A percentile compares a stretch with the other conserved stretches of the same genome.
phyloP scores from a whole-genome alignment of 257 asterid genomes.

The Solanum medicagineum region DNA sequence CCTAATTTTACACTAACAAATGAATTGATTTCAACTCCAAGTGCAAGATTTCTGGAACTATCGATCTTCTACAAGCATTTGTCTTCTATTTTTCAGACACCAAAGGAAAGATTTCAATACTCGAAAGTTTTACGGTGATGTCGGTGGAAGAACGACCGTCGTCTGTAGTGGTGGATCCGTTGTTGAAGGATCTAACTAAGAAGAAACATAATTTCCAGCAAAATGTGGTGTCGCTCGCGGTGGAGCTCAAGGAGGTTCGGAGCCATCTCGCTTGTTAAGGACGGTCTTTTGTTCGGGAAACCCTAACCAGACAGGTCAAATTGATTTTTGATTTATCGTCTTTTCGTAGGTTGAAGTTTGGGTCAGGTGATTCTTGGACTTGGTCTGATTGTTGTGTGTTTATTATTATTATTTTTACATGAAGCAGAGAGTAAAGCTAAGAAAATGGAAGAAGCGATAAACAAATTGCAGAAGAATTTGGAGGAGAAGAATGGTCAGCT shows the following conservation, averaged over 20 bases:
- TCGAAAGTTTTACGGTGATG: conserved; percentile 3
- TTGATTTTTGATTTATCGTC: conserved; percentile 2
- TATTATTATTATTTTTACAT: conserved; percentile 9
- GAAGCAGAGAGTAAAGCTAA: conserved; percentile 64
- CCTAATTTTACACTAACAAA: too few species aligned
- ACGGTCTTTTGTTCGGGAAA: conserved; percentile 39
- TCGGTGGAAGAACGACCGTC: conserved; percentile 17
- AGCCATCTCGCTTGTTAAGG: conserved; percentile 53
- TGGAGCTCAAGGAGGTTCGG: conserved; percentile 79
- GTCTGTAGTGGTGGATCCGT: conserved; percentile 53
- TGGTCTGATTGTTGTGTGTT: neutral
- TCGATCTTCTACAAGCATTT: too few species aligned
- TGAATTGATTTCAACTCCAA: too few species aligned
- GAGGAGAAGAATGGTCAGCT: conserved; percentile 51
- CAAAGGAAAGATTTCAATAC: neutral
- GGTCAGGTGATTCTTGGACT: neutral
- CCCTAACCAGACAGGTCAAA: conserved; percentile 50
- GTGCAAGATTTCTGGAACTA: too few species aligned
- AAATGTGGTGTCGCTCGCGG: conserved; percentile 74
- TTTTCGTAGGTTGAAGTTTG: neutral
- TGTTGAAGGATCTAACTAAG: conserved; percentile 76
- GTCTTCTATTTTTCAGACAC: too few species aligned
- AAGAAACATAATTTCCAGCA: conserved; percentile 75
- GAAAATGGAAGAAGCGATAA: conserved; percentile 51
- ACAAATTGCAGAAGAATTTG: conserved; percentile 43